phyloP scores from a whole-genome alignment of 1,139 yeast genomes.

The Candida glucosophila region DNA sequence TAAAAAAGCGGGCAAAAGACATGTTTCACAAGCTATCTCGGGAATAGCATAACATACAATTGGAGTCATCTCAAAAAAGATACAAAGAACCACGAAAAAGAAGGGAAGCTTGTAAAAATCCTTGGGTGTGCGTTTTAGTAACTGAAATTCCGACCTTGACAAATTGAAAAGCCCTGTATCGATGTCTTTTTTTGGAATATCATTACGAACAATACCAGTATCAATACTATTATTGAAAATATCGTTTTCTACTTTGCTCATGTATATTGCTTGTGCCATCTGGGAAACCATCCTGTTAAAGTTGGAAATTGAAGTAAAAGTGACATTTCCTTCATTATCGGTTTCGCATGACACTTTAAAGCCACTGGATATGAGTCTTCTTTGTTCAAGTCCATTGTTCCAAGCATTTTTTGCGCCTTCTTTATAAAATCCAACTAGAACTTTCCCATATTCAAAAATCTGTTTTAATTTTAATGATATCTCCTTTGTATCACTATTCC shows the following conservation, averaged over 20 bases:
- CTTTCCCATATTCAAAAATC: conserved; percentile 29
- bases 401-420: conserved; percentile 46
- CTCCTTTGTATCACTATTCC: conserved; percentile 13
- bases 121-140: conserved; percentile 45
- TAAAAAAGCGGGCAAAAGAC: conserved; percentile 47
- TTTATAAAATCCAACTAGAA: conserved; percentile 39
- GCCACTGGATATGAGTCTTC: conserved; percentile 13
- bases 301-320: conserved; percentile 17
- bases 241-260: conserved; percentile 19
- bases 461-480: conserved; percentile 24
- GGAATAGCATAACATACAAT: conserved; percentile 51
- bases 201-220: conserved; percentile 14
- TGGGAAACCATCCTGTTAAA: conserved; percentile 20
- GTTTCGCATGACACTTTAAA: conserved; percentile 16
- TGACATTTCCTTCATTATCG: conserved; percentile 17
- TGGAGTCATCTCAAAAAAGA: conserved; percentile 62
- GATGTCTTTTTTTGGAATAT: conserved; percentile 4
- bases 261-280: conserved; percentile 29
- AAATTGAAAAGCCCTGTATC: conserved; percentile 22
- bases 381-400: conserved; percentile 23
- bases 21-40: conserved; percentile 59
- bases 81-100: conserved; percentile 47
- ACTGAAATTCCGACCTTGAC: conserved; percentile 46
- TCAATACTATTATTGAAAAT: conserved; percentile 9
- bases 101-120: conserved; percentile 56